phyloP scores from a whole-genome alignment of 208 protist species.

The Crithidia sp. region DNA sequence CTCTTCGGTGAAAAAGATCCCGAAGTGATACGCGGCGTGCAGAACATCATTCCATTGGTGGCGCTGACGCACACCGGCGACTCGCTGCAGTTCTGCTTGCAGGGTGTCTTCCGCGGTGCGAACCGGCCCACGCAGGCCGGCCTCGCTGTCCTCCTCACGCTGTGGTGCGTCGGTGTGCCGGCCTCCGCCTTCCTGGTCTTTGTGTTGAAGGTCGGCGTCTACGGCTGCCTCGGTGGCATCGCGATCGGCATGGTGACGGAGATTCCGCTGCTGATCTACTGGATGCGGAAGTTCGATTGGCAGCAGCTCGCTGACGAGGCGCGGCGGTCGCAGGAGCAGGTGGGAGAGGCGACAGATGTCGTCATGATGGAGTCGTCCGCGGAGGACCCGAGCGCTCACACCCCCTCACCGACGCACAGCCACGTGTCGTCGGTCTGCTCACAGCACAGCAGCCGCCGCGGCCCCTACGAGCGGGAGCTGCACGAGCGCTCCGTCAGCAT shows the following conservation, averaged over 20 bases:
- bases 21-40: slow-evolving; percentile 36
- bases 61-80: slow-evolving; percentile 61
- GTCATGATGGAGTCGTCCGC: slow-evolving; percentile 11
- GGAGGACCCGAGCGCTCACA: background rate
- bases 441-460: background rate
- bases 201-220: slow-evolving; percentile 51
- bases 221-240: slow-evolving; percentile 56
- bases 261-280: slow-evolving; percentile 53
- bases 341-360: slow-evolving; percentile 25
- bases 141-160: slow-evolving; percentile 55
- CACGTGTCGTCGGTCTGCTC: slow-evolving; percentile 15
- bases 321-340: background rate
- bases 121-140: slow-evolving; percentile 53
- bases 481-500: slow-evolving; percentile 35
- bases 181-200: slow-evolving; percentile 58
- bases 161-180: slow-evolving; percentile 73
- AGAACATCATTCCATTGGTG: slow-evolving; percentile 58
- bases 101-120: slow-evolving; percentile 69
- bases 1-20: slow-evolving; percentile 48
- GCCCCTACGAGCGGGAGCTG: slow-evolving; percentile 23
- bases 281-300: slow-evolving; percentile 67
- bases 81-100: slow-evolving; percentile 70
- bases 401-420: slow-evolving; percentile 6
- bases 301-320: slow-evolving; percentile 46
- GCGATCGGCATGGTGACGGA: slow-evolving; percentile 58